Evolutionary conservation across 208 protist species (phyloP).

Genomic region (Leishmania lainsoni): DNA sequence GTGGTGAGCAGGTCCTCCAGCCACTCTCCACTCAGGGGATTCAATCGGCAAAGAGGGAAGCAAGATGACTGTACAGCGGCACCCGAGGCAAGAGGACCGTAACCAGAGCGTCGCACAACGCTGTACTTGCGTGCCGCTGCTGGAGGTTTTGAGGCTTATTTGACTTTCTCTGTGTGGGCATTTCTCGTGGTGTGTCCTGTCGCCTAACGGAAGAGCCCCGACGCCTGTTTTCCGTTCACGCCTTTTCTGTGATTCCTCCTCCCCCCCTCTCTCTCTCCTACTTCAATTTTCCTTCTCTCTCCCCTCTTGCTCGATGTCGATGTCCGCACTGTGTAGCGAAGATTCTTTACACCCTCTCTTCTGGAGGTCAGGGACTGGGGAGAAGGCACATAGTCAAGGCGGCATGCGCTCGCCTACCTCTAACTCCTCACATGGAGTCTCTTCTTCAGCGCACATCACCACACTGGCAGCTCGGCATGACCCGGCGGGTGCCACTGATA

Average conservation of each 20-base stretch:
- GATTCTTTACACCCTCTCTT: background rate
- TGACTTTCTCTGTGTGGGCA: background rate
- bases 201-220: background rate
- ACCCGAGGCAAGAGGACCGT: background rate
- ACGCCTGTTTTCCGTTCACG: background rate
- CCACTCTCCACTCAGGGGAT: background rate
- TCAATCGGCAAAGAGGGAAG: background rate
- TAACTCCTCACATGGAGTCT: background rate
- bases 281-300: background rate
- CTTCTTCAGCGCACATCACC: background rate
- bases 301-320: background rate
- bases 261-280: background rate
- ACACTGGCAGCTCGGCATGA: background rate
- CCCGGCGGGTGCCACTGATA: background rate
- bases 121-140: background rate
- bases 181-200: background rate
- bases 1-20: background rate
- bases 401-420: background rate
- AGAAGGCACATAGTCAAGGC: background rate
- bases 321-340: background rate
- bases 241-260: background rate
- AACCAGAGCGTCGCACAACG: background rate
- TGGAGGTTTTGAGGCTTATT: background rate
- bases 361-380: background rate
- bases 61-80: background rate